phyloP scores from a whole-genome alignment of 2,329 filamentous ascomycete species.

The Aureobasidium leucospermi region DNA sequence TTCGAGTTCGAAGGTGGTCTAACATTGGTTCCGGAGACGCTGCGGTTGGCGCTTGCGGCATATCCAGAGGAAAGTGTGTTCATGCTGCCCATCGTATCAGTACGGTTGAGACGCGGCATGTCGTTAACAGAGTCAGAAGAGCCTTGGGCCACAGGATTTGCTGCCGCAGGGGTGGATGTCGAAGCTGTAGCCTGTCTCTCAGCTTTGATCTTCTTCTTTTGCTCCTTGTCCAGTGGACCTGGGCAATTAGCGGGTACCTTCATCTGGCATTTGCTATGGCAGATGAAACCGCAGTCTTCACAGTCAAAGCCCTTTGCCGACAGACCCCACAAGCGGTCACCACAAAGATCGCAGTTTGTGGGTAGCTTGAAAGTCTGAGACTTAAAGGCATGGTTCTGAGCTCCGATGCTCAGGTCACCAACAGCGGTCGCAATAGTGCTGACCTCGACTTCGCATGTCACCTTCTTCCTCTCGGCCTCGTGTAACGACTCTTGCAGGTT shows the following conservation, averaged over 20 bases:
- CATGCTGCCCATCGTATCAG: conserved; percentile 81
- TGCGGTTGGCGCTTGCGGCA: conserved; percentile 68
- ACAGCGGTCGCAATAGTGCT: conserved; percentile 86
- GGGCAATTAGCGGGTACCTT: conserved; percentile 95
- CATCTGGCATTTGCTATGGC: conserved; percentile 98
- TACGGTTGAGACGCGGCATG: conserved; percentile 62
- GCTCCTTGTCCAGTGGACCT: conserved; percentile 87
- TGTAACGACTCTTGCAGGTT: conserved; percentile 77
- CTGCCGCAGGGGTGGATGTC: conserved; percentile 26
- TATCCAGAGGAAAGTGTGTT: conserved; percentile 74
- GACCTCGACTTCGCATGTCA: conserved; percentile 88
- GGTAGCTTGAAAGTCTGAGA: conserved; percentile 99
- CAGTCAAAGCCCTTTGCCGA: conserved; percentile 97
- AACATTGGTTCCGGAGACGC: conserved; percentile 55
- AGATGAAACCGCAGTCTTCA: conserved; percentile 93
- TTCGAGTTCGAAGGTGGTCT: conserved; percentile 37
- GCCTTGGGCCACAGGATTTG: conserved; percentile 14
- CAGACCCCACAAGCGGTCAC: conserved; percentile 93
- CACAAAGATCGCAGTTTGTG: conserved; percentile 94
- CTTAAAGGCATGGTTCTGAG: conserved; percentile 95
- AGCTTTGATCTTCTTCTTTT: conserved; percentile 86
- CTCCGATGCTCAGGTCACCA: conserved; percentile 85
- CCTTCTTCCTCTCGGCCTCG: conserved; percentile 70
- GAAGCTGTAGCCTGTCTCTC: conserved; percentile 76
- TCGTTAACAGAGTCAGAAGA: conserved; percentile 36